phyloP scores from a whole-genome alignment of 1,284 basidiomycete species.

The Violaceomyces palustris region DNA sequence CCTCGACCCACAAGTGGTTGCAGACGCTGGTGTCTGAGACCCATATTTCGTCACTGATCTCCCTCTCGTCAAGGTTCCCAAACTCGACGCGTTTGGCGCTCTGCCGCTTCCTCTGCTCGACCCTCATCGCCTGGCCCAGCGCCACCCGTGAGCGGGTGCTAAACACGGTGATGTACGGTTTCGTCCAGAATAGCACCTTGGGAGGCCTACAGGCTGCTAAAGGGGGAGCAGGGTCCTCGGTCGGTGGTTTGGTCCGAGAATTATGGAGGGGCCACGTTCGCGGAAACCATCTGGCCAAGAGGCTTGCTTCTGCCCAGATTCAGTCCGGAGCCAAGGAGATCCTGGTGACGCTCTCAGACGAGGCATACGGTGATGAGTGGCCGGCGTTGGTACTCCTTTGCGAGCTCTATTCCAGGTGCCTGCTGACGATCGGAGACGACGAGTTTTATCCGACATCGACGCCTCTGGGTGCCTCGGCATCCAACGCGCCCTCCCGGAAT shows the following conservation, averaged over 20 bases:
- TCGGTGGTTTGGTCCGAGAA: conserved; percentile 37
- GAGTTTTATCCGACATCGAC: conserved; percentile 72
- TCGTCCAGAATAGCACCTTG: neutral
- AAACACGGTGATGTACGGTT: conserved; percentile 19
- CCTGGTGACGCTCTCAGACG: conserved; percentile 7
- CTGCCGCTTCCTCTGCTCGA: conserved; percentile 39
- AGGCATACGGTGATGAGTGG: conserved; percentile 36
- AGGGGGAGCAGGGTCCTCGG: neutral
- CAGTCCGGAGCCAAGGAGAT: conserved; percentile 18
- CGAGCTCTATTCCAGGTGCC: conserved; percentile 76
- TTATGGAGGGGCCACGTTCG: conserved; percentile 49
- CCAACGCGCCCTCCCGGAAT: no score
- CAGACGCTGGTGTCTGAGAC: conserved; percentile 25
- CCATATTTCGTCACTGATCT: conserved; percentile 35
- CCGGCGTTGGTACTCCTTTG: conserved; percentile 71
- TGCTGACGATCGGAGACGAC: conserved; percentile 90
- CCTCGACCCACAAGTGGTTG: conserved; percentile 29
- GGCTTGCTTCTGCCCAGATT: conserved; percentile 16
- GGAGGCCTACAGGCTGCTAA: neutral
- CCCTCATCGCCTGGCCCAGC: conserved; percentile 37
- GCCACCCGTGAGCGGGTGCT: conserved; percentile 25
- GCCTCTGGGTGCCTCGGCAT: neutral
- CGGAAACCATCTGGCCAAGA: conserved; percentile 23
- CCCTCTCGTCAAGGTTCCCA: conserved; percentile 34
- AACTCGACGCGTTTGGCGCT: conserved; percentile 34